Evolutionary conservation across 257 asterid species (phyloP), one percentile per base, ranked within the genome.

Genomic region (Primulina huaijiensis): DNA sequence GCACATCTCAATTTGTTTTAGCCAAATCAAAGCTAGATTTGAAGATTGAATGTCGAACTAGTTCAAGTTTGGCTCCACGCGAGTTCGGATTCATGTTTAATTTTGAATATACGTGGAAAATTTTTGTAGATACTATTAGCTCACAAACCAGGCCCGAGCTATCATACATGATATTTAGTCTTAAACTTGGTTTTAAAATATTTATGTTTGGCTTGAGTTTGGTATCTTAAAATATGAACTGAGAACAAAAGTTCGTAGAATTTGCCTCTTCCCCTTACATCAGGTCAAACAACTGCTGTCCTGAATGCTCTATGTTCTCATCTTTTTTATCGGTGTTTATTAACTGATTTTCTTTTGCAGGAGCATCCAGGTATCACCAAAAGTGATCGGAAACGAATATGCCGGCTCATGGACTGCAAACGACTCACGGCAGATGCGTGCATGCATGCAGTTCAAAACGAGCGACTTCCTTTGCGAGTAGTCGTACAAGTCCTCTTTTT

Each of bases 361-460:
- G 95, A 80, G 80, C 98, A 93, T 75, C 88, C 95, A 17, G 84
- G 90, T 65, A 86, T 93, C 77, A 81, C 87, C 79, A 93, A 93
- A 89, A 86, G 88, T 11, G 98, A 93, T 64, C 76, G 97, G 78
- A 93, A 93, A 84, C 78, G 67, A 60, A 82, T 93, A 68, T 88
- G 97, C 78, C 69, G 86, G 77, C 81, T 90, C 34, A 84, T 93
- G 82, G 98, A 93, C 86, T 93, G 98, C 88, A 93, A 90, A 82
- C 90, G 90, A 79, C 96, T 93, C 67, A 88, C 97, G 0, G 92
- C 86, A 1, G 96, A 88, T 8, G 97, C 94, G 0, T 90, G 97
- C 83, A 87, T 90, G 96, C 97, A 90, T 6, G 98, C 98, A 0
- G 95, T 90, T 53, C 98, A 92, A 72, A 92, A 92, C 37, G 98